phyloP scores from a whole-genome alignment of 1,284 basidiomycete genomes.

The Porodaedalea pini region DNA sequence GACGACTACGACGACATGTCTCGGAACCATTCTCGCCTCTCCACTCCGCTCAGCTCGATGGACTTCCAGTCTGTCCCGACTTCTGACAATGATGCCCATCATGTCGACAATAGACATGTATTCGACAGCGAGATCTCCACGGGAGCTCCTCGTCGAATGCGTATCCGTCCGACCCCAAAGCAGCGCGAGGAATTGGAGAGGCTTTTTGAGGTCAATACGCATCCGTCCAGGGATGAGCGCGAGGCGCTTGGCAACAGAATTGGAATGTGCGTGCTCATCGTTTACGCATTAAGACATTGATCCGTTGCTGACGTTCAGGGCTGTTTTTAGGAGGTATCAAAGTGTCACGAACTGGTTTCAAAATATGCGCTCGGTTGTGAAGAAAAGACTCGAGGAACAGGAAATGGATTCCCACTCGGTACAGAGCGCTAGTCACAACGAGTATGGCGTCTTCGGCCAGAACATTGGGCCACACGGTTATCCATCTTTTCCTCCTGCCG shows the following conservation, averaged over 20 bases:
- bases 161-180: conserved; percentile 56
- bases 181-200: conserved; percentile 66
- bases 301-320: conserved; percentile 18
- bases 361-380: conserved; percentile 72
- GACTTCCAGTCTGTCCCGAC: conserved; percentile 24
- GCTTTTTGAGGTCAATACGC: conserved; percentile 56
- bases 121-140: conserved; percentile 39
- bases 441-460: neutral
- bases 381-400: conserved; percentile 57
- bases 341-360: conserved; percentile 82
- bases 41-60: conserved; percentile 20
- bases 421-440: conserved; percentile 26
- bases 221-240: conserved; percentile 63
- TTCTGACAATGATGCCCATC: conserved; percentile 45
- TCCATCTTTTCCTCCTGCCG: conserved; percentile 32
- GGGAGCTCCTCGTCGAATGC: conserved; percentile 49
- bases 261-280: conserved; percentile 56
- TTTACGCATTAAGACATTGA: conserved; percentile 16
- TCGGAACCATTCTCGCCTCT: conserved; percentile 14
- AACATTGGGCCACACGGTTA: conserved; percentile 29
- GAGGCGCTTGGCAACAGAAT: conserved; percentile 60
- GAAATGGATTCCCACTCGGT: conserved; percentile 37
- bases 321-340: conserved; percentile 57
- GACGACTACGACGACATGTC: conserved; percentile 42
- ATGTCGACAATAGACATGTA: conserved; percentile 45